These are phyloP conservation scores for Cercophora newfieldiana DNA, from an alignment of 495 filamentous ascomycete species.

Conservation along the genomic window DNA sequence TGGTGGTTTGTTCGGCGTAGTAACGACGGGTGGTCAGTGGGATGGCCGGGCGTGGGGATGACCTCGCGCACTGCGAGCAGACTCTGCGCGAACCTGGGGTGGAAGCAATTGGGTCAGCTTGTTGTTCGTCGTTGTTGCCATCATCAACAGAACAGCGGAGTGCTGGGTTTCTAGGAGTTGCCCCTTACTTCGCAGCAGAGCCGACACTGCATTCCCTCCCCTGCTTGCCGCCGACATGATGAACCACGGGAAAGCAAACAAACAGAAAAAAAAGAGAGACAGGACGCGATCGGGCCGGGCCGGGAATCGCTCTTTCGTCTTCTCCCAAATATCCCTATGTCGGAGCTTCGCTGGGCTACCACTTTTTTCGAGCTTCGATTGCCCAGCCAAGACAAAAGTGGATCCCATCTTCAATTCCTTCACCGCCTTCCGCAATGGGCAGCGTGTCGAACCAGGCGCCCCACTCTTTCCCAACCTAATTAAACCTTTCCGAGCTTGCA, in stretches of 20 bases:
- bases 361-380: constrained; percentile 34
- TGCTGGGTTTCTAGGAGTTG: neutral
- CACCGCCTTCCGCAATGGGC: constrained; percentile 19
- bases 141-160: constrained; percentile 16
- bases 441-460: neutral
- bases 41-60: constrained; percentile 2
- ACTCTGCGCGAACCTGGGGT: constrained; percentile 15
- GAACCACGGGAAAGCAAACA: constrained; percentile 7
- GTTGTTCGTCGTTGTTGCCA: neutral
- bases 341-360: neutral
- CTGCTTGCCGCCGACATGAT: constrained; percentile 54
- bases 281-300: neutral
- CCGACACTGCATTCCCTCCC: constrained; percentile 43
- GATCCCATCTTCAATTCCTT: neutral
- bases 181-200: constrained; percentile 42
- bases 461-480: constrained; percentile 13
- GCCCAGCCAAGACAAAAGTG: neutral
- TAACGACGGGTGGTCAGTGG: constrained; percentile 13
- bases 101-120: constrained; percentile 4
- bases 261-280: neutral
- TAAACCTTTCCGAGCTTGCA: constrained; percentile 3
- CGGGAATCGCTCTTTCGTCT: neutral
- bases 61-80: constrained; percentile 27
- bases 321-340: neutral
- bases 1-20: constrained; percentile 3